Conservation (phyloP, 2,329 filamentous ascomycete species). For the Aurifilum marmelostoma region DNA sequence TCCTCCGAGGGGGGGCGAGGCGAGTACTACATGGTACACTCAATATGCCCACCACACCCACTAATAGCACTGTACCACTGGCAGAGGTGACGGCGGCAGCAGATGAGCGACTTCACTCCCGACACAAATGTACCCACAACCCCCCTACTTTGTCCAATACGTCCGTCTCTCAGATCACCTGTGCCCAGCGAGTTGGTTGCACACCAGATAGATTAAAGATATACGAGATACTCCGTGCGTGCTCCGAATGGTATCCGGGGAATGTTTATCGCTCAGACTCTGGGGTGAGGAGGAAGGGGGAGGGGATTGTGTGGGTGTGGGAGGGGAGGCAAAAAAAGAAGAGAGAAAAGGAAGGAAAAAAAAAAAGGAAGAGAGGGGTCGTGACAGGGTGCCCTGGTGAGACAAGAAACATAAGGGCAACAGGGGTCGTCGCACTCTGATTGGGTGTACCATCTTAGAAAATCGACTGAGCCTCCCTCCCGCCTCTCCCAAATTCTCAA, state of each 20-base stretch:
- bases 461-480: conserved; percentile 3
- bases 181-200: conserved; percentile 14
- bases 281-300: not conserved
- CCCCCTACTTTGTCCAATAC: conserved; percentile 3
- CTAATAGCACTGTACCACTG: not conserved
- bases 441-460: conserved; percentile 4
- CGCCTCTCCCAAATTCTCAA: not conserved
- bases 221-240: conserved; percentile 7
- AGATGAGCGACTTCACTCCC: not conserved
- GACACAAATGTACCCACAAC: not conserved
- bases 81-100: not conserved
- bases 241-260: conserved; percentile 12
- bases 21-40: not conserved
- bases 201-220: conserved; percentile 27
- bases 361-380: not conserved
- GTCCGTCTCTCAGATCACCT: not conserved
- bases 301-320: not conserved
- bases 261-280: not conserved
- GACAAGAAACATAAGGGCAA: conserved; percentile 6
- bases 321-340: not conserved
- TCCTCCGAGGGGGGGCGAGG: not conserved
- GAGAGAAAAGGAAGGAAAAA: not conserved
- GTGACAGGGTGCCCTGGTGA: not conserved
- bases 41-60: not conserved
- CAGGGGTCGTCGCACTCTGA: conserved; percentile 12